Percentiles rank a stretch among this genome's conserved stretches.
Conservation (phyloP, 768 basidiomycete genomes). For the Naganishia friedmannii region DNA sequence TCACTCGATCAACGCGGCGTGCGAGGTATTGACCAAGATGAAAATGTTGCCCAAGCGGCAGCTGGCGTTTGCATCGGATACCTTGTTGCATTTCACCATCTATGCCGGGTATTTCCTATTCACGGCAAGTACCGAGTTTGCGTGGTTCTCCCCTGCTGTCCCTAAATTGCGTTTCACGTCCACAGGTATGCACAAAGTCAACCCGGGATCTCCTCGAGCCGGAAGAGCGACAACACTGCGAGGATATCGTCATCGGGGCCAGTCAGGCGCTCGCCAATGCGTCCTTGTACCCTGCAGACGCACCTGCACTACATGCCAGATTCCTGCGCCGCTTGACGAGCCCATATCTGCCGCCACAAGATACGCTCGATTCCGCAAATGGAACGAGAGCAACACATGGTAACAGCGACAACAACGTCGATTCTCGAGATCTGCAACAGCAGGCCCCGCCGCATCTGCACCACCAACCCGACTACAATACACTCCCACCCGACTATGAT, state of each 20-base stretch:
- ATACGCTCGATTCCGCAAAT: background rate
- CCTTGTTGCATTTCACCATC: conserved; percentile 38
- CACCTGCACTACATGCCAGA: conserved; percentile 36
- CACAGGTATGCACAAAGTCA: conserved; percentile 27
- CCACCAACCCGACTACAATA: conserved; percentile 1
- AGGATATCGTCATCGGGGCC: conserved; percentile 34
- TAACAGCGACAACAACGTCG: background rate
- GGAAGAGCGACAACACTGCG: conserved; percentile 35
- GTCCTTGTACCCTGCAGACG: conserved; percentile 35
- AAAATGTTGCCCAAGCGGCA: conserved; percentile 31
- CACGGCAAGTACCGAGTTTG: conserved; percentile 22
- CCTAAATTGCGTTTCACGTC: no score
- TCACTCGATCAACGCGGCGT: conserved; percentile 36
- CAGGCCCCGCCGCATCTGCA: background rate
- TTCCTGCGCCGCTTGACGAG: conserved; percentile 32
- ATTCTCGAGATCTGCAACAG: background rate
- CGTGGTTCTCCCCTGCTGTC: no score
- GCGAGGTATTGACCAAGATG: conserved; percentile 32
- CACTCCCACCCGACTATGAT: background rate
- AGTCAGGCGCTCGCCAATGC: conserved; percentile 36
- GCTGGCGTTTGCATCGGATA: conserved; percentile 36
- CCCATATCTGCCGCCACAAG: conserved; percentile 12
- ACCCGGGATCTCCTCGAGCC: conserved; percentile 29
- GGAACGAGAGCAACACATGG: background rate
- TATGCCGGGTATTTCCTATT: conserved; percentile 38